phyloP scores from a whole-genome alignment of 2,329 filamentous ascomycete genomes.

The Phoma sp. region DNA sequence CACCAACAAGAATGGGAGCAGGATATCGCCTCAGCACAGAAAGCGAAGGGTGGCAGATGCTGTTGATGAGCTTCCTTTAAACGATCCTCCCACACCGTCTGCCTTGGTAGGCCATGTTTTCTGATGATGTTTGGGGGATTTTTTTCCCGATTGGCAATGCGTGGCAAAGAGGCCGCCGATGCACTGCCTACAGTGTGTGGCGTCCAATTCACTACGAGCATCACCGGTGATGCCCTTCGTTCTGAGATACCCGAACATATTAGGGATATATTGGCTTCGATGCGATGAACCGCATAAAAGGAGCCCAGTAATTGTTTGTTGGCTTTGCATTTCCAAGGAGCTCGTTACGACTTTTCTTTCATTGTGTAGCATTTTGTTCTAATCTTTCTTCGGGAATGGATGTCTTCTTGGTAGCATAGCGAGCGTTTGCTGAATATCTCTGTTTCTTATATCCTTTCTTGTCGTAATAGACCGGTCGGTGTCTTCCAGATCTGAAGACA shows the following conservation, averaged over 20 bases:
- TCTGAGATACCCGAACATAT: slow-evolving; percentile 24
- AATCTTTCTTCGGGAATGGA: background rate
- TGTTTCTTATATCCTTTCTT: background rate
- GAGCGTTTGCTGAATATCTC: background rate
- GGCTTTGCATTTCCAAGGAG: background rate
- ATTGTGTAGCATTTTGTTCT: background rate
- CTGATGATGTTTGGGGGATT: background rate
- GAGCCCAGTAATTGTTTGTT: background rate
- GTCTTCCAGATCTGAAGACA: no score
- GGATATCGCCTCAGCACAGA: slow-evolving; percentile 37
- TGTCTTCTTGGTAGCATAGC: slow-evolving; percentile 3
- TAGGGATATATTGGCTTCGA: slow-evolving; percentile 16
- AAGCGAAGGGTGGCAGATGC: slow-evolving; percentile 45
- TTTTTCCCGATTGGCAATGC: background rate
- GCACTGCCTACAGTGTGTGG: background rate
- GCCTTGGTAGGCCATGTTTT: no score
- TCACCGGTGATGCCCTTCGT: slow-evolving; percentile 10
- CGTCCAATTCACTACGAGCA: background rate
- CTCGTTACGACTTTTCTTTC: background rate
- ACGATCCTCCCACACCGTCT: no score
- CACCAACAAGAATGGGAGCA: slow-evolving; percentile 43
- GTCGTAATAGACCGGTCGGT: no score
- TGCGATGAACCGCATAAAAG: background rate
- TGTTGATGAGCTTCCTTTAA: slow-evolving; percentile 28
- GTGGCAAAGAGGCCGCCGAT: no score